Evolutionary conservation across 2,329 filamentous ascomycete species (phyloP).

Genomic region (Thielaviopsis euricoi): DNA sequence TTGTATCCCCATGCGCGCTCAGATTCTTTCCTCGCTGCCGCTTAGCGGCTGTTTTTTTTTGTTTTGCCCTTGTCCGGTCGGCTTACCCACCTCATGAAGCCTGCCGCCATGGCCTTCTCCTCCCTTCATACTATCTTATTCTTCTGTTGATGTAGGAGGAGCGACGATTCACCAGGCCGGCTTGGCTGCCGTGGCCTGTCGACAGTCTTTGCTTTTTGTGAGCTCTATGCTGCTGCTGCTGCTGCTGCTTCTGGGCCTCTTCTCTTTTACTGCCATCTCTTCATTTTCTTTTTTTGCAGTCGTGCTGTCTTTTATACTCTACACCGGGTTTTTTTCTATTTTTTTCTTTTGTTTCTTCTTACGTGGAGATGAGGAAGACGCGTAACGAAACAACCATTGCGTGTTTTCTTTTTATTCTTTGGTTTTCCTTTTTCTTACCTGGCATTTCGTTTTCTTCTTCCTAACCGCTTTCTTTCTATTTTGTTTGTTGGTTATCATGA

Average conservation of each 20-base stretch:
- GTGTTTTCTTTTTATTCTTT: not conserved
- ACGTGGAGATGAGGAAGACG: not conserved
- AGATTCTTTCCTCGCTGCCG: too few relatives aligned
- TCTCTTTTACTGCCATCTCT: not conserved
- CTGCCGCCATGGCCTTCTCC: too few relatives aligned
- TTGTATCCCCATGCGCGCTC: too few relatives aligned
- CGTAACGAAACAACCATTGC: not conserved
- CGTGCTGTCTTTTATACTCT: not conserved
- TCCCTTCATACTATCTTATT: too few relatives aligned
- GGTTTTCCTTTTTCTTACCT: not conserved
- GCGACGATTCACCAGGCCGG: too few relatives aligned
- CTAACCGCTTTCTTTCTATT: not conserved
- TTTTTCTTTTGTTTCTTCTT: not conserved
- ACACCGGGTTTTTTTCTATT: not conserved
- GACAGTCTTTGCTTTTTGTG: conserved; percentile 34
- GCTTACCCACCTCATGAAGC: too few relatives aligned
- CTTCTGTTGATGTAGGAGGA: too few relatives aligned
- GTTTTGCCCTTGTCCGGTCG: not conserved
- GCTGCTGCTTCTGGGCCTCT: not conserved
- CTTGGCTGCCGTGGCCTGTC: conserved; percentile 8
- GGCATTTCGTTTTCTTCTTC: not conserved
- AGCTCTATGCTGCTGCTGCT: too few relatives aligned
- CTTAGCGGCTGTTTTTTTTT: not conserved
- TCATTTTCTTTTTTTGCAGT: not conserved
- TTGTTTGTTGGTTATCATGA: not conserved